Percentiles rank a stretch among this genome's conserved stretches.
Conservation (phyloP, 306 rosid species). For the Quercus cerris region DNA sequence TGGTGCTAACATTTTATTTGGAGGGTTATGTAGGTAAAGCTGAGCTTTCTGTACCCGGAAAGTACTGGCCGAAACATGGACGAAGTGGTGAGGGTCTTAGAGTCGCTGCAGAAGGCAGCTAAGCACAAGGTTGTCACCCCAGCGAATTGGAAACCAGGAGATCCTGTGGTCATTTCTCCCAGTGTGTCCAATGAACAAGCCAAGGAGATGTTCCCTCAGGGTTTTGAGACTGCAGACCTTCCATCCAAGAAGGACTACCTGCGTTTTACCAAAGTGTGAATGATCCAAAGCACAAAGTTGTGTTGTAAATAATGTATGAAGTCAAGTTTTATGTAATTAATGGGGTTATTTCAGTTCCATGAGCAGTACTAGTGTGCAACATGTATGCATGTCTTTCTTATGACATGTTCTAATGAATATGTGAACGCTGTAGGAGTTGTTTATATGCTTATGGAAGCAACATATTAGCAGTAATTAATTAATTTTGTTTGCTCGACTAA, state of each 20-base stretch:
- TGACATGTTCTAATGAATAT: neutral
- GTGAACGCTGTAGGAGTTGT: neutral
- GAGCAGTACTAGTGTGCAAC: neutral
- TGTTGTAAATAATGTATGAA: neutral
- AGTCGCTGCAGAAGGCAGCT: slow-evolving; percentile 65
- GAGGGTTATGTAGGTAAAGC: slow-evolving; percentile 39
- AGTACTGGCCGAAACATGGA: slow-evolving; percentile 82
- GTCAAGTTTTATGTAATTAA: neutral
- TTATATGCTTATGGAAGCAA: neutral
- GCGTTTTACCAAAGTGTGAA: slow-evolving; percentile 58
- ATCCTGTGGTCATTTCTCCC: slow-evolving; percentile 49
- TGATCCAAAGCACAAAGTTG: neutral
- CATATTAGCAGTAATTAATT: neutral
- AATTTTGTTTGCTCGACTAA: neutral
- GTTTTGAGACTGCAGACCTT: slow-evolving; percentile 50
- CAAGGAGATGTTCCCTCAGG: slow-evolving; percentile 52
- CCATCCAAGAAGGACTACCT: slow-evolving; percentile 64
- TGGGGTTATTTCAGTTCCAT: too few species aligned
- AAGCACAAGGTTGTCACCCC: slow-evolving; percentile 66
- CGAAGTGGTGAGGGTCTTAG: slow-evolving; percentile 78
- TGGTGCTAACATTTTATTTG: neutral
- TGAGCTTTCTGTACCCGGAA: slow-evolving; percentile 83
- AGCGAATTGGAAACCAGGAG: slow-evolving; percentile 72
- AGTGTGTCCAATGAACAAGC: slow-evolving; percentile 60
- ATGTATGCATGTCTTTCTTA: neutral